Evolutionary conservation across 352 stramenopile species (phyloP).

Genomic region (Phytophthora quininea): DNA sequence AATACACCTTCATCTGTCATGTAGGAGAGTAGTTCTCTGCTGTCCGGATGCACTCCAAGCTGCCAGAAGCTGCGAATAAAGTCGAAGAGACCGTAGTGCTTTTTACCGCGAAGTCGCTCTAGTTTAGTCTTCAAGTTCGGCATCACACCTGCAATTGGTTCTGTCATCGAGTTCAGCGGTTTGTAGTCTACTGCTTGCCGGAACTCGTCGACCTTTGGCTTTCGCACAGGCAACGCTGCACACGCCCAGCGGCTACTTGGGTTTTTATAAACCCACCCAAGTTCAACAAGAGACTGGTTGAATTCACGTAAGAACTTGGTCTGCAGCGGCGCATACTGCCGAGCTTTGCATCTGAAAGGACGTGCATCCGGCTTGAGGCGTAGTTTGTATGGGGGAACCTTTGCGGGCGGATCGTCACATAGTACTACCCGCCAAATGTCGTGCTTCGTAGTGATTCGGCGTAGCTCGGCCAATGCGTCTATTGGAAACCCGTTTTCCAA

Average conservation of each 20-base stretch:
- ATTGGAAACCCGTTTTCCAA: background rate
- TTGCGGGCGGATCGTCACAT: constrained; percentile 5
- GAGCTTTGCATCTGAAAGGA: constrained; percentile 8
- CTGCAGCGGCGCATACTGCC: constrained; percentile 11
- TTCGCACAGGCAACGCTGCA: background rate
- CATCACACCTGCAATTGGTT: constrained; percentile 15
- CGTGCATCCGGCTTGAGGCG: constrained; percentile 2
- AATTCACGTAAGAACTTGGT: constrained; percentile 12
- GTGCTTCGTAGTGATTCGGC: background rate
- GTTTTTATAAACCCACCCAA: constrained; percentile 8
- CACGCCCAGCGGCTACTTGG: background rate
- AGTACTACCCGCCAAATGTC: constrained; percentile 15
- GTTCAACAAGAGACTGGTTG: constrained; percentile 2
- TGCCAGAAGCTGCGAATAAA: constrained; percentile 32
- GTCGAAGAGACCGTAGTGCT: constrained; percentile 21
- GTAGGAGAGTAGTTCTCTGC: constrained; percentile 26
- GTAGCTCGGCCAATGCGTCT: background rate
- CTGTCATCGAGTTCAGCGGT: constrained; percentile 17
- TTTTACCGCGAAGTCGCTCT: constrained; percentile 1
- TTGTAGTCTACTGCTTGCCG: constrained; percentile 4
- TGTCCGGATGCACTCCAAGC: constrained; percentile 8
- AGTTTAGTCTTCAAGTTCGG: constrained; percentile 17
- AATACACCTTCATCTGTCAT: constrained; percentile 16
- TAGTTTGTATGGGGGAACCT: constrained; percentile 10
- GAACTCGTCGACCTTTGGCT: background rate